Conservation (phyloP, 108 stramenopile genomes). For the Cylindrotheca fusiformis region DNA sequence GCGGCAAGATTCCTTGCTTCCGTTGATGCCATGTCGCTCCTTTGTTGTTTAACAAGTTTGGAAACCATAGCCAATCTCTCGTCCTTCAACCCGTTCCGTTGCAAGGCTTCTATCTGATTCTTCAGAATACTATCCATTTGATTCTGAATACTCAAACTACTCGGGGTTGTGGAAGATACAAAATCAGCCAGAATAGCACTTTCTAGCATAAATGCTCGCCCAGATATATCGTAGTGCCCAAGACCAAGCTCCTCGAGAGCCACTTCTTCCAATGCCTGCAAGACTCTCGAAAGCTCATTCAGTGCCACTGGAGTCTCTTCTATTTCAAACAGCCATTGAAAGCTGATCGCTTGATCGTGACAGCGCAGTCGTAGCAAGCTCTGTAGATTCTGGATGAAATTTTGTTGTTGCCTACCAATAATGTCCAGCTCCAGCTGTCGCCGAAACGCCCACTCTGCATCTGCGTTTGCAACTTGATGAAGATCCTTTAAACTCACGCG, state of each 20-base stretch:
- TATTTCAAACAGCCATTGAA: constrained; percentile 23
- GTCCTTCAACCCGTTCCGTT: background rate
- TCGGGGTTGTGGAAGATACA: background rate
- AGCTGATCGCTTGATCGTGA: constrained; percentile 15
- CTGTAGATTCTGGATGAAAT: constrained; percentile 1
- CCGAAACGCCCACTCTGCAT: constrained; percentile 47
- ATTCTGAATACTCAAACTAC: background rate
- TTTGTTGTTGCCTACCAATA: background rate
- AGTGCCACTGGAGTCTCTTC: background rate
- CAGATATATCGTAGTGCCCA: constrained; percentile 47
- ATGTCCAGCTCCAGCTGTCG: constrained; percentile 25
- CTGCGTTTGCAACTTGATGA: constrained; percentile 49
- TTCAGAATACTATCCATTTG: background rate
- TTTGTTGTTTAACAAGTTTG: constrained; percentile 3
- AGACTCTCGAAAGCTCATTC: background rate
- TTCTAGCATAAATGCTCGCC: constrained; percentile 50
- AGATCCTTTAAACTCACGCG: constrained; percentile 54
- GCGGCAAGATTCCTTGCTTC: background rate
- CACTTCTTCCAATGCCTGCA: constrained; percentile 30
- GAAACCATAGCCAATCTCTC: background rate
- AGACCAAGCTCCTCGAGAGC: constrained; percentile 23
- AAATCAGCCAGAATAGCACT: constrained; percentile 24
- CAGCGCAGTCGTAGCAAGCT: constrained; percentile 1
- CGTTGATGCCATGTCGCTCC: background rate
- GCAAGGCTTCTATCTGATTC: too few relatives aligned